These are phyloP conservation scores for Chaetothyriales sp. DNA, from an alignment of 2,329 filamentous ascomycete genomes.

Conservation along the genomic window DNA sequence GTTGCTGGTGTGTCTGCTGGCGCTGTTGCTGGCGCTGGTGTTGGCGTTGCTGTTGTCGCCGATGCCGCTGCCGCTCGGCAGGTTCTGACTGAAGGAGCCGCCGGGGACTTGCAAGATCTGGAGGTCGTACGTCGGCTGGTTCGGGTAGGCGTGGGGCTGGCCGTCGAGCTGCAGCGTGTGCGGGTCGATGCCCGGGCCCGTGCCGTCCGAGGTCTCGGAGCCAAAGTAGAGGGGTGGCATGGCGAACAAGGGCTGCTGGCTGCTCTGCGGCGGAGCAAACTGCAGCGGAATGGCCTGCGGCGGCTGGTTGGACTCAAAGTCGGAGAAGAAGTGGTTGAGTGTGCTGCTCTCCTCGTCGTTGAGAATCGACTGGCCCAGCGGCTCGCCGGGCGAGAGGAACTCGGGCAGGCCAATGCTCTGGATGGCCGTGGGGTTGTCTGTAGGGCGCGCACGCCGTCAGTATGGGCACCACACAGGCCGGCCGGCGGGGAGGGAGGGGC, in stretches of 20 bases:
- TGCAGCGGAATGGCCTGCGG: slow-evolving; percentile 5
- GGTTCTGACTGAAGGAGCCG: not conserved
- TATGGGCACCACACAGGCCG: not conserved
- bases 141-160: slow-evolving; percentile 2
- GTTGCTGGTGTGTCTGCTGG: not conserved
- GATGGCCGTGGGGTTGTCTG: slow-evolving; percentile 16
- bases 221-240: slow-evolving; percentile 17
- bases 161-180: slow-evolving; percentile 8
- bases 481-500: not conserved
- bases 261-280: slow-evolving; percentile 7
- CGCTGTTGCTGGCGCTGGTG: not conserved
- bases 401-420: slow-evolving; percentile 16
- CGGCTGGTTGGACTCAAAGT: slow-evolving; percentile 12
- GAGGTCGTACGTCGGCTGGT: slow-evolving; percentile 1
- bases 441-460: not conserved
- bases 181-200: slow-evolving; percentile 8
- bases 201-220: slow-evolving; percentile 12
- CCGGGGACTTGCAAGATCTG: slow-evolving; percentile 1
- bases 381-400: slow-evolving; percentile 14
- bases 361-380: slow-evolving; percentile 16
- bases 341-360: slow-evolving; percentile 15
- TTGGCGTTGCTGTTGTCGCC: not conserved
- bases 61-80: not conserved
- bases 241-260: slow-evolving; percentile 7
- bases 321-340: slow-evolving; percentile 16